These are phyloP conservation scores for Coemansia sp. DNA, from an alignment of 192 early-diverging fungal species.

Conservation along the genomic window DNA sequence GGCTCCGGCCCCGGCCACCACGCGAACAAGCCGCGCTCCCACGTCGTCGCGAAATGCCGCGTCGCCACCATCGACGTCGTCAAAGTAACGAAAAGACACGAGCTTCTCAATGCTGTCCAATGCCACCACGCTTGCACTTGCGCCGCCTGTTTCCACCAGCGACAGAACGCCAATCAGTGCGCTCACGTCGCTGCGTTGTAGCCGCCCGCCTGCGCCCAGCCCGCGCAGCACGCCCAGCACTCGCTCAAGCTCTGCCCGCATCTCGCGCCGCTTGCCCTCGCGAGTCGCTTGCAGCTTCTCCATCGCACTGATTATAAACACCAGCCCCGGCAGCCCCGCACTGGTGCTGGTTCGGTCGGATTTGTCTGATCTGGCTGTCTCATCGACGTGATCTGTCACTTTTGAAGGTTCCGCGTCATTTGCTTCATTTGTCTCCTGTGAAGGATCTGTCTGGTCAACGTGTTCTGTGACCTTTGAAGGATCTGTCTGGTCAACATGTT, in stretches of 20 bases:
- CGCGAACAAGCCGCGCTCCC: constrained; percentile 60
- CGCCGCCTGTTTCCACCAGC: constrained; percentile 65
- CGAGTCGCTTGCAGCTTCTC: constrained; percentile 60
- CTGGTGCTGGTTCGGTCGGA: not conserved
- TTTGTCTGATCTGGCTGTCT: not conserved
- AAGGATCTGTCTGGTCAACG: no score
- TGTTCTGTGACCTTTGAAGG: no score
- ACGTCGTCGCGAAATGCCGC: constrained; percentile 1
- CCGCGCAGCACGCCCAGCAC: constrained; percentile 26
- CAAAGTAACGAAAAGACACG: constrained; percentile 65
- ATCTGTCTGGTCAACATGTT: no score
- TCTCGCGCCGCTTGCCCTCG: constrained; percentile 57
- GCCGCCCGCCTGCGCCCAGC: constrained; percentile 11
- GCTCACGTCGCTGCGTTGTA: constrained; percentile 26
- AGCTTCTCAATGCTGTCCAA: constrained; percentile 84
- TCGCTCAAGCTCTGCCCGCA: constrained; percentile 56
- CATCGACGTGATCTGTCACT: not conserved
- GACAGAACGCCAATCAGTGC: constrained; percentile 69
- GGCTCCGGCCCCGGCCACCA: constrained; percentile 73
- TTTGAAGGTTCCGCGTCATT: not conserved
- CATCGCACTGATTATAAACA: constrained; percentile 67
- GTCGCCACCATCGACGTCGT: constrained; percentile 23
- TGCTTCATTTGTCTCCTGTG: no score
- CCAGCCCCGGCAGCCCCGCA: constrained; percentile 30
- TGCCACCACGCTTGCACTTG: constrained; percentile 59